Percentiles rank a stretch among this genome's conserved stretches.
phyloP scores from a whole-genome alignment of 129 eudicot genomes.

The Flaveria brownii region DNA sequence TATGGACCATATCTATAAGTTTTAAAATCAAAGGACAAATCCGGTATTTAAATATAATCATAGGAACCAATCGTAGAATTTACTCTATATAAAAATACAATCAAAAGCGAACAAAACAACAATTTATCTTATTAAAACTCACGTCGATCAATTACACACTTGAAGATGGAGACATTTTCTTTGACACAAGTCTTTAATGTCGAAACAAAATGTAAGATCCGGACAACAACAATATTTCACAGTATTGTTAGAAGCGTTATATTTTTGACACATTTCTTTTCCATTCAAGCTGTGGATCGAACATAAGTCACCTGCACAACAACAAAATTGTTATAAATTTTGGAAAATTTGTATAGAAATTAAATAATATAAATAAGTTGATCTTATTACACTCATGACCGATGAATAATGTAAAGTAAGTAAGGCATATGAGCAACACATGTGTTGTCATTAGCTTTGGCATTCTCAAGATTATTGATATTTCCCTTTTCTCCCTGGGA shows the following conservation, averaged over 20 bases:
- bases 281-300: background rate
- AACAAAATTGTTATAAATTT: background rate
- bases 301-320: background rate
- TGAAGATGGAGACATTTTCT: background rate
- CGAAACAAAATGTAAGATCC: slow-evolving; percentile 3
- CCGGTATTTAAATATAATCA: no score
- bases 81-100: background rate
- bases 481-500: background rate
- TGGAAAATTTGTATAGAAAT: background rate
- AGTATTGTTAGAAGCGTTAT: background rate
- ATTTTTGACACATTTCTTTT: background rate
- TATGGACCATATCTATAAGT: no score
- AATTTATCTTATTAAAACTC: background rate
- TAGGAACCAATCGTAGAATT: no score
- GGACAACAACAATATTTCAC: slow-evolving; percentile 10
- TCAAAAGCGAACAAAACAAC: background rate
- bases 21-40: no score
- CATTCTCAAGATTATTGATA: background rate
- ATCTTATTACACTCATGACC: background rate
- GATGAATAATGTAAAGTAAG: background rate
- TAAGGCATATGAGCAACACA: background rate
- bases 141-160: background rate
- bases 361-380: background rate
- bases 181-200: background rate
- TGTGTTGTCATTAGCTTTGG: background rate